Evolutionary conservation across 2,329 filamentous ascomycete genomes (phyloP), one percentile per base, ranked within the genome.

Genomic region (Venturiaceae sp.): DNA sequence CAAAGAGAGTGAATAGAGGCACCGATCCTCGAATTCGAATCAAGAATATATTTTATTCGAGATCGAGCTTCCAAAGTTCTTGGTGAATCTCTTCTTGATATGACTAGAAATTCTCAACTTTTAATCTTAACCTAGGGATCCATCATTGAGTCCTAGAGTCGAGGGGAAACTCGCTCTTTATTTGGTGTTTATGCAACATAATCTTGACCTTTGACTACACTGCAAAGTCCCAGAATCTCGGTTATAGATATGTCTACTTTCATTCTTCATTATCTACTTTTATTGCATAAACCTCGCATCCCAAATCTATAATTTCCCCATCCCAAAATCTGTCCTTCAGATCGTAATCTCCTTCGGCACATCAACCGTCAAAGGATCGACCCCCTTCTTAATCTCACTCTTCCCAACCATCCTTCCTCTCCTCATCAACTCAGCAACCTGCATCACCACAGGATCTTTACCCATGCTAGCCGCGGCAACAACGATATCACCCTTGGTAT

Each of bases 401-500:
- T 95, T 96, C 57, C 76, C 79, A 1, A 88, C 86, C 91, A 97
- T 96, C 72, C 84, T 88, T 37, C 83, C 83, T 63, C 83, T 77
- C 61, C 86, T 80, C 89, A 97, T 95, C 74, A 97, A 75, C 77
- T 95, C 90, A 1, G 88, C 87, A 55, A 81, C 81, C 74, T 96
- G 90, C 1, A 76, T 75, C 87, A 96, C 91, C 58, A 88, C 82
- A 0, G 94, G 94, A 70, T 99, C 94, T 74, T 84, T 85, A 63
- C 87, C 86, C 90, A 96, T 96, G 60, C 83, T 92, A 0, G 90
- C 90, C 66, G 96, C 88, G 0, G 94, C 94, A 13, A 96, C 88
- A 1, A 96, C 85, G 0, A 84, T 87, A 56, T 97, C 89, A 2
- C 87, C 91, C 70, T 88, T 87, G 57, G 84, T 86, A 70, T 96